Conservation (phyloP, 1,139 yeast genomes). For the Candida sp. region DNA sequence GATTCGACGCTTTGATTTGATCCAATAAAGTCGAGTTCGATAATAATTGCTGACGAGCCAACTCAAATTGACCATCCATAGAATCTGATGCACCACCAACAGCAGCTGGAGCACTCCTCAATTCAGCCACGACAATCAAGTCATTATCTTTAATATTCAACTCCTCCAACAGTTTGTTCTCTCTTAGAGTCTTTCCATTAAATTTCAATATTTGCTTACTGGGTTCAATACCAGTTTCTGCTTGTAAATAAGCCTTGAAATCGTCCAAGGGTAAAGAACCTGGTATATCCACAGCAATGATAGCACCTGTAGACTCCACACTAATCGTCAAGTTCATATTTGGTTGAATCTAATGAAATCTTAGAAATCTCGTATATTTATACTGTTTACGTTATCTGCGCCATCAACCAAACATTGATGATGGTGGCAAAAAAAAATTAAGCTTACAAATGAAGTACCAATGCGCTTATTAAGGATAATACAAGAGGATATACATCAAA, state of each 20-base stretch:
- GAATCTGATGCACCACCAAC: slow-evolving; percentile 4
- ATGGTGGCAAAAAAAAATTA: background rate
- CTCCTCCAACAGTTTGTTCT: slow-evolving; percentile 36
- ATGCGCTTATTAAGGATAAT: too few relatives aligned
- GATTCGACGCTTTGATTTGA: slow-evolving; percentile 33
- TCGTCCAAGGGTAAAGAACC: slow-evolving; percentile 64
- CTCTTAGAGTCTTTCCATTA: slow-evolving; percentile 42
- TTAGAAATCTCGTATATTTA: background rate
- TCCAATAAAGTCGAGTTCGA: slow-evolving; percentile 32
- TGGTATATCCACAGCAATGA: slow-evolving; percentile 54
- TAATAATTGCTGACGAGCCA: slow-evolving; percentile 45
- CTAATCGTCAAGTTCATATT: slow-evolving; percentile 38
- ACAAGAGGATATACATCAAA: too few relatives aligned
- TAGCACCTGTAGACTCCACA: slow-evolving; percentile 23
- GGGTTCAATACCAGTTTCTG: slow-evolving; percentile 61
- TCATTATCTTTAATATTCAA: slow-evolving; percentile 56
- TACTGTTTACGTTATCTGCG: background rate
- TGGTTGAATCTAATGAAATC: background rate
- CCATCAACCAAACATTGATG: background rate
- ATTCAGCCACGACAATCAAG: slow-evolving; percentile 38
- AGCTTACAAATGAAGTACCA: too few relatives aligned
- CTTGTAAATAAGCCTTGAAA: slow-evolving; percentile 72
- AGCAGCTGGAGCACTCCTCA: slow-evolving; percentile 7
- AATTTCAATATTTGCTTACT: slow-evolving; percentile 44
- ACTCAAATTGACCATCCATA: slow-evolving; percentile 44